Evolutionary conservation across 2,329 filamentous ascomycete genomes (phyloP), one percentile per base, ranked within the genome.

Genomic region (Tothia fuscella): DNA sequence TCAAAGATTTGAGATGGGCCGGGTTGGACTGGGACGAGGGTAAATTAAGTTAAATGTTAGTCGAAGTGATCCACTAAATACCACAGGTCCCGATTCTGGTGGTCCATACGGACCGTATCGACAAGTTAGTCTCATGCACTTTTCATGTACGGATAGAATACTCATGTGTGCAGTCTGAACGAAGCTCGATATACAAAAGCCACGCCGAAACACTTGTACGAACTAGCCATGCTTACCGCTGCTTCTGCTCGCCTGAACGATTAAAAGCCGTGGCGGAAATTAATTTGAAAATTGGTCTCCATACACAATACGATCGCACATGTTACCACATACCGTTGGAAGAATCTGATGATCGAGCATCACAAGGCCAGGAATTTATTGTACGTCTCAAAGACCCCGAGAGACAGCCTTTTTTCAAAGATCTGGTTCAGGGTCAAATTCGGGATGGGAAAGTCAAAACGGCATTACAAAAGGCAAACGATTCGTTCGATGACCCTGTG

Each of bases 11-110:
- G 41, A 70, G 71, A 63, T 98, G 91, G 91, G 82, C 87, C 14
- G 87, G 88, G 1, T 65, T 98, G 24, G 66, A 80, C 41, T 98
- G 89, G 89, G 88, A 95, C 60, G 93, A 98, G 75, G 88, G 80
- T 80, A 52, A 29, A 52, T 43, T 25, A 14, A 19, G n/a, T 25
- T 6, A 6, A 10, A 35, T 6, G n/a, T 25, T 29, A 14, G 19
- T 6, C 21, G 28, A 10, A 19, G 22, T 25, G 20, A 16, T 13
- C 20, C 17, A 12, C n/a, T 43, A 44, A 13, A 48, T 31, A 37
- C 22, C 24, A 31, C 48, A 82, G 80, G 88, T 3, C 91, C 91
- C 3, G 74, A 82, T 52, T 71, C 85, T 29, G 84, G 81, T 26
- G 89, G 91, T 1, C 76, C 78, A 0, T 82, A 81, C 54, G 87